These are phyloP conservation scores for Flueggea neowawraea DNA, from an alignment of 441 rosid genomes.

Conservation along the genomic window DNA sequence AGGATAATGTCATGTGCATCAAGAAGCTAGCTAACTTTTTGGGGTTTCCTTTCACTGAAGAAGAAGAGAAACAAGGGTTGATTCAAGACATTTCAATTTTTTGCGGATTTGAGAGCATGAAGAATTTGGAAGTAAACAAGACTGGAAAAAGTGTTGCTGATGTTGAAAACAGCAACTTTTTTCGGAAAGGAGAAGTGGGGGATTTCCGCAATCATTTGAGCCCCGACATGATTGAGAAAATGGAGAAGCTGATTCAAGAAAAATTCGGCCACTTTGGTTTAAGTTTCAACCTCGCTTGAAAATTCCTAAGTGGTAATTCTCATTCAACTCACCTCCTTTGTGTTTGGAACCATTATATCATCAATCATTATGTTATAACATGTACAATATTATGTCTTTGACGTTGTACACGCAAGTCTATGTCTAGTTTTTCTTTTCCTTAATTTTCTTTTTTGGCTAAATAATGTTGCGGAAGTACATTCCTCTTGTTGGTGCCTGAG, in stretches of 20 bases:
- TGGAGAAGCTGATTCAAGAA: constrained; percentile 47
- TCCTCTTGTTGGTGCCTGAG: too few relatives aligned
- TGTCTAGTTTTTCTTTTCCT: too few relatives aligned
- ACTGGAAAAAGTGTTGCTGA: neutral
- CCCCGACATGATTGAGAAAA: constrained; percentile 33
- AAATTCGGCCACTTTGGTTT: constrained; percentile 60
- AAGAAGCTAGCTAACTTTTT: constrained; percentile 25
- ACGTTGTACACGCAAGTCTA: too few relatives aligned
- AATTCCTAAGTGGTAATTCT: neutral
- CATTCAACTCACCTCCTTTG: too few relatives aligned
- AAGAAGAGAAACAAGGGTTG: constrained; percentile 20
- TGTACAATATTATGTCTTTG: too few relatives aligned
- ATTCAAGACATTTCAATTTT: constrained; percentile 11
- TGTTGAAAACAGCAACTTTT: constrained; percentile 23
- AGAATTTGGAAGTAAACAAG: constrained; percentile 27
- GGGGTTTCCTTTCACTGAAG: constrained; percentile 19
- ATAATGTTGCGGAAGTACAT: too few relatives aligned
- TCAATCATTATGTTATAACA: too few relatives aligned
- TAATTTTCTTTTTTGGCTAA: too few relatives aligned
- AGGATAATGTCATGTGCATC: neutral
- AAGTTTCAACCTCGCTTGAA: constrained; percentile 10
- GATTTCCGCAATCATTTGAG: constrained; percentile 72
- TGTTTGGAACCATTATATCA: too few relatives aligned
- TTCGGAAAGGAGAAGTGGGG: constrained; percentile 70
- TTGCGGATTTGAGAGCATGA: constrained; percentile 27